Evolutionary conservation across 176 grass and related monocot genomes (phyloP).

Genomic region (Oryza meyeriana): DNA sequence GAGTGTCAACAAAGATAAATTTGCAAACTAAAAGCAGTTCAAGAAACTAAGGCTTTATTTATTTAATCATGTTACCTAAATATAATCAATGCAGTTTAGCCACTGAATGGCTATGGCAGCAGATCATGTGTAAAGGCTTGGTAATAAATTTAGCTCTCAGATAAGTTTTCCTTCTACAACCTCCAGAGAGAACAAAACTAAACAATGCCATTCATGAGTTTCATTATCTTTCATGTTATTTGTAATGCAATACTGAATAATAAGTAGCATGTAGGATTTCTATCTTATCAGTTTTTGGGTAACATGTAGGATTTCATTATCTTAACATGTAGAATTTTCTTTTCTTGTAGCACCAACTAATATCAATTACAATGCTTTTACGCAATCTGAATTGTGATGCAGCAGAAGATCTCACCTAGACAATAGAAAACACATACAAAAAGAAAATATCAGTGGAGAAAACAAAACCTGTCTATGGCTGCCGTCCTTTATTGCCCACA

Average conservation of each 20-base stretch:
- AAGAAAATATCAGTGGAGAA: conserved; percentile 13
- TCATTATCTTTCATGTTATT: background rate
- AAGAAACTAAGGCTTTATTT: background rate
- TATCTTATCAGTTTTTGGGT: background rate
- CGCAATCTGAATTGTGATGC: background rate
- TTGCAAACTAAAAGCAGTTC: background rate
- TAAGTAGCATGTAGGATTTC: conserved; percentile 12
- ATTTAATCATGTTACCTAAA: background rate
- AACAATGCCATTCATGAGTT: background rate
- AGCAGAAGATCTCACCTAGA: background rate
- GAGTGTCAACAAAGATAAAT: background rate
- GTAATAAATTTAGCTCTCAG: background rate
- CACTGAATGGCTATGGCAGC: background rate
- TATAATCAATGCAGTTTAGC: background rate
- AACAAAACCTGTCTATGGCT: conserved; percentile 59
- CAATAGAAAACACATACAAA: background rate
- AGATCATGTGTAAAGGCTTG: background rate
- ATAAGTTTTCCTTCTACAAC: background rate
- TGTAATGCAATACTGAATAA: conserved; percentile 10
- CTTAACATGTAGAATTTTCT: background rate
- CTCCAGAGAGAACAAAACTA: conserved; percentile 12
- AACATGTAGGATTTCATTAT: background rate
- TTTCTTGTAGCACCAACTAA: background rate
- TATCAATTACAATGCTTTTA: background rate
- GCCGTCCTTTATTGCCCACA: conserved; percentile 72